phyloP scores from a whole-genome alignment of 1,139 yeast species.

The Blastobotrys aristatus region DNA sequence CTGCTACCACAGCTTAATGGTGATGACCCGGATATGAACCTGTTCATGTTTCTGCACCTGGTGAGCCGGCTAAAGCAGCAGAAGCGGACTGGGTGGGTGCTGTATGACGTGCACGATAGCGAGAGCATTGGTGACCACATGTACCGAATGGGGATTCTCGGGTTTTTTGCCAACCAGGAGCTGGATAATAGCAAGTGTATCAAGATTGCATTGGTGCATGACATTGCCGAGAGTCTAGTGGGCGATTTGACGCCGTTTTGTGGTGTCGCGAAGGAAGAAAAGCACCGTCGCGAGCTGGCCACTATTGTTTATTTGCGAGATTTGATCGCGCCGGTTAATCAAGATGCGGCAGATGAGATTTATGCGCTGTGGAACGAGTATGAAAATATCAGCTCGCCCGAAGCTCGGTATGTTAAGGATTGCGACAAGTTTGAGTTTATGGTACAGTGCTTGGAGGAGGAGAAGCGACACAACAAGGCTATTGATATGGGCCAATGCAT shows the following conservation, averaged over 20 bases:
- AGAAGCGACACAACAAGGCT: constrained; percentile 50
- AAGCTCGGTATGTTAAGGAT: constrained; percentile 89
- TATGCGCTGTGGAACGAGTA: constrained; percentile 81
- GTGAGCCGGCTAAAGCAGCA: constrained; percentile 72
- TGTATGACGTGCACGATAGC: constrained; percentile 39
- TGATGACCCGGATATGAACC: constrained; percentile 12
- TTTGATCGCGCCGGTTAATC: constrained; percentile 60
- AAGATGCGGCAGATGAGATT: constrained; percentile 61
- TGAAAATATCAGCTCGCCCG: constrained; percentile 74
- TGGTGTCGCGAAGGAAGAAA: constrained; percentile 54
- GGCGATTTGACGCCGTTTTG: constrained; percentile 74
- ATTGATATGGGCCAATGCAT: constrained; percentile 67
- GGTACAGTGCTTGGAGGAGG: constrained; percentile 88
- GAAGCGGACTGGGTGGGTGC: constrained; percentile 92
- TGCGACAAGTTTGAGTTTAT: constrained; percentile 91
- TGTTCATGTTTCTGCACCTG: constrained; percentile 58
- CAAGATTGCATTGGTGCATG: constrained; percentile 85
- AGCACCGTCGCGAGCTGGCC: constrained; percentile 73
- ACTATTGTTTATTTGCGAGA: constrained; percentile 66
- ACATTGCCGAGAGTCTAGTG: constrained; percentile 87
- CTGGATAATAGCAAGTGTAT: constrained; percentile 55
- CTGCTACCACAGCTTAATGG: constrained; percentile 31
- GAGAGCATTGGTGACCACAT: constrained; percentile 92
- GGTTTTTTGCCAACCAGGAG: constrained; percentile 58
- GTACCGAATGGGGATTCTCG: constrained; percentile 89